A percentile compares a stretch with the other conserved stretches of the same genome.
Conservation (phyloP, 2,329 filamentous ascomycete species). For the Mariannaea sp. region DNA sequence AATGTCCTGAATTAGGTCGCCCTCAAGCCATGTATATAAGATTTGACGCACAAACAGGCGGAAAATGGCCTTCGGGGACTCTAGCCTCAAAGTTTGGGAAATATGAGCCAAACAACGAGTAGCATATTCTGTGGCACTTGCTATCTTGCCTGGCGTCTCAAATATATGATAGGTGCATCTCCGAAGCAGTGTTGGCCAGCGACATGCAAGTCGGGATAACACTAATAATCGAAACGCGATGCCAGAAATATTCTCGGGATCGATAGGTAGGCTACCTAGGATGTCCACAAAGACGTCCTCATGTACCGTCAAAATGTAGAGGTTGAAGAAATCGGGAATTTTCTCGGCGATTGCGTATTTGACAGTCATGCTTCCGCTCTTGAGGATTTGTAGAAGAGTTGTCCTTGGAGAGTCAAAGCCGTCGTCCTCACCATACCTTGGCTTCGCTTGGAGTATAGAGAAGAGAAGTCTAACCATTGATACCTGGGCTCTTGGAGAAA, state of each 20-base stretch:
- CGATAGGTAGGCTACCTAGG: constrained; percentile 74
- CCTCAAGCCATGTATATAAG: constrained; percentile 86
- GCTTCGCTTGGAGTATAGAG: constrained; percentile 67
- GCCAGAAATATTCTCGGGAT: constrained; percentile 74
- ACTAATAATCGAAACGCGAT: constrained; percentile 83
- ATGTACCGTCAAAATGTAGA: constrained; percentile 82
- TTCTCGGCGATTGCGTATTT: constrained; percentile 75
- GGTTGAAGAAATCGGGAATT: constrained; percentile 75
- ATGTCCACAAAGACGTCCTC: constrained; percentile 85
- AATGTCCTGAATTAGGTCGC: constrained; percentile 68
- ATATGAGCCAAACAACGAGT: constrained; percentile 71
- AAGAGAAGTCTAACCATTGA: constrained; percentile 72
- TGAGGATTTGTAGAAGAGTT: constrained; percentile 74
- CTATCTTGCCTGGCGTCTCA: constrained; percentile 79
- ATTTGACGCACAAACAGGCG: constrained; percentile 85
- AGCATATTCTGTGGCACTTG: constrained; percentile 70
- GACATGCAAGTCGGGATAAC: constrained; percentile 75
- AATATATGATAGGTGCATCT: constrained; percentile 93
- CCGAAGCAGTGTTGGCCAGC: constrained; percentile 84
- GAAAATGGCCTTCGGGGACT: constrained; percentile 74
- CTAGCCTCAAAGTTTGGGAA: constrained; percentile 66
- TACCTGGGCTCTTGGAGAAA: constrained; percentile 72
- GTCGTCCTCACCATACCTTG: constrained; percentile 67
- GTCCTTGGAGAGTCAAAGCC: constrained; percentile 66
- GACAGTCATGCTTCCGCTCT: constrained; percentile 67